Conservation (phyloP, 768 basidiomycete genomes). For the Termitomyces sp. region DNA sequence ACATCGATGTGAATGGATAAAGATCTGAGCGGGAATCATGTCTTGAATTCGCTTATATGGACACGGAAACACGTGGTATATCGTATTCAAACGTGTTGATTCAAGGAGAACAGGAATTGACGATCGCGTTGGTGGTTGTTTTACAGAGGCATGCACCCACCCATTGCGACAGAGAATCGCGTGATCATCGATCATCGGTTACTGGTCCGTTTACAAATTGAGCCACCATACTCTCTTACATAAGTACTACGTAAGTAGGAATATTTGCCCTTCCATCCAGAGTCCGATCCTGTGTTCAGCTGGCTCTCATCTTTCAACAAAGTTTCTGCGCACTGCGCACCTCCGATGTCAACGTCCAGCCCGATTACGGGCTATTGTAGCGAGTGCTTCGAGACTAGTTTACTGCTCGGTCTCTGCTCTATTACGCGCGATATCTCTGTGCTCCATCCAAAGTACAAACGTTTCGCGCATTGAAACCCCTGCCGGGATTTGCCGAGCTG, state of each 20-base stretch:
- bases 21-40: background rate
- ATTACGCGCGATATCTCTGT: background rate
- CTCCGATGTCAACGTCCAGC: background rate
- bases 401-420: no score
- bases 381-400: background rate
- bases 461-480: background rate
- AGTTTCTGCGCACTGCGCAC: background rate
- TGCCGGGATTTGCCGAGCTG: background rate
- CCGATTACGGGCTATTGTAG: background rate
- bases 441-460: no score
- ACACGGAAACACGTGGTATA: no score
- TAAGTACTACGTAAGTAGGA: no score
- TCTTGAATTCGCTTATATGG: no score
- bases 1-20: background rate
- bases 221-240: no score
- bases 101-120: background rate
- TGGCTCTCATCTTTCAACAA: background rate
- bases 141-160: no score
- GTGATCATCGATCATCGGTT: no score
- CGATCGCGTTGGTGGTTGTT: no score
- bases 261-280: background rate
- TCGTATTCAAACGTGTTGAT: background rate
- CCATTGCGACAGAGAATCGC: no score
- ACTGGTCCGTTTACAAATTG: no score
- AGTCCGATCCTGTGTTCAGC: background rate